Evolutionary conservation across 192 early-diverging fungal genomes (phyloP).

Genomic region (Gigaspora rosea): DNA sequence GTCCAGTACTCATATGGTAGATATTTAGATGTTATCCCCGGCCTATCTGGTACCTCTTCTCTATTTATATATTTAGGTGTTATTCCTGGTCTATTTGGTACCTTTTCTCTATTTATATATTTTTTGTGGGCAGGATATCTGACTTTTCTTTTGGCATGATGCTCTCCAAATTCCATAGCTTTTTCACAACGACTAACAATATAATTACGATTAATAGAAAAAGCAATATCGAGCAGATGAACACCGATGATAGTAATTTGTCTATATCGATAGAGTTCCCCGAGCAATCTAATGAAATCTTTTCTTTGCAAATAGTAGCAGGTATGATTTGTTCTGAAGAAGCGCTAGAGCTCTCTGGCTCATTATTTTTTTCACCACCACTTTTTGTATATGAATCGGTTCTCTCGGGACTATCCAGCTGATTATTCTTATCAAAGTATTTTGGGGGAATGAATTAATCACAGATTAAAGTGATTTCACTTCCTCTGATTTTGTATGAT

Average conservation of each 20-base stretch:
- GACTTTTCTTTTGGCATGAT: background rate
- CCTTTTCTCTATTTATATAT: too few relatives aligned
- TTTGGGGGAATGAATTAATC: too few relatives aligned
- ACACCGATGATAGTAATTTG: background rate
- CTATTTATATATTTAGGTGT: too few relatives aligned
- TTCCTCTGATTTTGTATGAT: too few relatives aligned
- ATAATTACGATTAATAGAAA: conserved; percentile 13
- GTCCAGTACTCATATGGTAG: too few relatives aligned
- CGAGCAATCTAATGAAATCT: background rate
- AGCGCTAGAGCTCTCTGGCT: background rate
- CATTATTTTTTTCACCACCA: background rate
- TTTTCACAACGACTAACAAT: conserved; percentile 6
- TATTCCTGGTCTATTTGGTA: too few relatives aligned
- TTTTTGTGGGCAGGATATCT: background rate
- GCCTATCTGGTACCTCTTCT: too few relatives aligned
- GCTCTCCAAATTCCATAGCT: conserved; percentile 9
- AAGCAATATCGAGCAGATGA: background rate
- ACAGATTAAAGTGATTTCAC: too few relatives aligned
- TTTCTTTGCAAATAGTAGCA: conserved; percentile 1
- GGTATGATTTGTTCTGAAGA: background rate
- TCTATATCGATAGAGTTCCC: background rate
- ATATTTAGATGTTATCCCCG: too few relatives aligned
- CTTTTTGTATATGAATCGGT: background rate
- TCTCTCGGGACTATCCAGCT: background rate
- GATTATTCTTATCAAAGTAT: conserved; percentile 3